These are phyloP conservation scores for Echinosophora koreensis DNA, from an alignment of 306 rosid genomes.

Conservation along the genomic window DNA sequence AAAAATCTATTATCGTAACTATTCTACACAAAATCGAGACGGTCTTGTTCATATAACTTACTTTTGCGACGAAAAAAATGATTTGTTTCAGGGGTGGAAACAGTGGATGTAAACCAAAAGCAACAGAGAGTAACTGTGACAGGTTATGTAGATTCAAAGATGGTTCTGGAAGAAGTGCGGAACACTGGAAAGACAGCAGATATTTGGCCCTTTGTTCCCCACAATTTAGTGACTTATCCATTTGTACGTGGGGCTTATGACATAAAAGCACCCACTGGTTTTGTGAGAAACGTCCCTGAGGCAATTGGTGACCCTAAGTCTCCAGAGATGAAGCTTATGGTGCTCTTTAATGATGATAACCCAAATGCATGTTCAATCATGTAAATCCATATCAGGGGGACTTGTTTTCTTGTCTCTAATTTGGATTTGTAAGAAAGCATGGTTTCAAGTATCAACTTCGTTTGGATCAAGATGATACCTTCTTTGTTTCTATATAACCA, in stretches of 20 bases:
- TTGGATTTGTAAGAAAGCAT: background rate
- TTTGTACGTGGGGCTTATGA: slow-evolving; percentile 76
- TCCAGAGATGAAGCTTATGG: slow-evolving; percentile 64
- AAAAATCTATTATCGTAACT: background rate
- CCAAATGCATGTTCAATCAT: slow-evolving; percentile 79
- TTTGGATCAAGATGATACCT: background rate
- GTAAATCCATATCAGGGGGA: slow-evolving; percentile 40
- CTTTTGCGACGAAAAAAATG: background rate
- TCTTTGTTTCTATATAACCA: background rate
- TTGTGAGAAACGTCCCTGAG: slow-evolving; percentile 67
- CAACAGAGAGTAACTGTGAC: slow-evolving; percentile 66
- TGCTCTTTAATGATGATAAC: slow-evolving; percentile 81
- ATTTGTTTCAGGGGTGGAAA: slow-evolving; percentile 63
- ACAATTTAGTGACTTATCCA: slow-evolving; percentile 74
- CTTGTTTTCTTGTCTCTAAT: background rate
- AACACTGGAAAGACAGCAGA: slow-evolving; percentile 80
- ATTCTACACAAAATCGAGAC: background rate
- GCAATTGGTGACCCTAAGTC: slow-evolving; percentile 61
- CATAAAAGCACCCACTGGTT: slow-evolving; percentile 81
- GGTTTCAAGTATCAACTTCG: background rate
- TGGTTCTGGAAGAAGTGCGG: slow-evolving; percentile 67
- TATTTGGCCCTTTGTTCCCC: slow-evolving; percentile 72
- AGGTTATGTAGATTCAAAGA: slow-evolving; percentile 66
- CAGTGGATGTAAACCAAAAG: slow-evolving; percentile 68
- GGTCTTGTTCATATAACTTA: background rate